Percentiles rank a stretch among this genome's conserved stretches.
Evolutionary conservation across 2,329 filamentous ascomycete genomes (phyloP).

Genomic region (Onygena corvina): DNA sequence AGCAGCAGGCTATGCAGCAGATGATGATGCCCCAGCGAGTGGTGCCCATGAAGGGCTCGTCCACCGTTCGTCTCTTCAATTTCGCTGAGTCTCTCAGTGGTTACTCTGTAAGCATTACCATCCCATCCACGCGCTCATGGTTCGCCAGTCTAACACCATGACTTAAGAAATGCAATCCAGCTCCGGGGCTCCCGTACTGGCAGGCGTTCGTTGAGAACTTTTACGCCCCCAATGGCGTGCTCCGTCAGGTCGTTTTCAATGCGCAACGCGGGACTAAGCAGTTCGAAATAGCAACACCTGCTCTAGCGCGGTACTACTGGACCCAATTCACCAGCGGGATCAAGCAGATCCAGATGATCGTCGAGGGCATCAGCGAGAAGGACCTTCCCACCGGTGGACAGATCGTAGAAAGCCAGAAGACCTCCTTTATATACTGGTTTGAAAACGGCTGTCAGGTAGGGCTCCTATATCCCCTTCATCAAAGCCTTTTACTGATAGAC

Average conservation of each 20-base stretch:
- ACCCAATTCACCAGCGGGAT: constrained; percentile 82
- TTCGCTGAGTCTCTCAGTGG: constrained; percentile 46
- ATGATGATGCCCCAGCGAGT: constrained; percentile 32
- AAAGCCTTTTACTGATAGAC: constrained; percentile 2
- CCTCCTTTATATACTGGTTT: constrained; percentile 83
- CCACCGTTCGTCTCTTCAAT: constrained; percentile 42
- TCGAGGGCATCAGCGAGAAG: constrained; percentile 55
- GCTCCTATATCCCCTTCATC: constrained; percentile 16
- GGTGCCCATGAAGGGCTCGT: constrained; percentile 30
- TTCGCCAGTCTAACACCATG: not conserved
- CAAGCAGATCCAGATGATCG: constrained; percentile 69
- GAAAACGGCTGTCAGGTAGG: constrained; percentile 68
- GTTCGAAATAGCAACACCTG: constrained; percentile 73
- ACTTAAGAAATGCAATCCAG: constrained; percentile 44
- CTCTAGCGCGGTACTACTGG: constrained; percentile 76
- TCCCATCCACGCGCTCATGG: constrained; percentile 11
- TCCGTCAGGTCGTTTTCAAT: constrained; percentile 56
- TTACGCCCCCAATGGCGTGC: constrained; percentile 65
- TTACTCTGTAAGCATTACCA: constrained; percentile 43
- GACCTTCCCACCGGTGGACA: constrained; percentile 52
- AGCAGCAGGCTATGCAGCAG: constrained; percentile 24
- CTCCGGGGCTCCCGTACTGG: constrained; percentile 66
- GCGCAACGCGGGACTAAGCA: constrained; percentile 54
- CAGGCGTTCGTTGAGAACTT: constrained; percentile 65
- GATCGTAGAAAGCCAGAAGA: constrained; percentile 62